Conservation (phyloP, 495 filamentous ascomycete species). For the Annulohypoxylon maeteangense region DNA sequence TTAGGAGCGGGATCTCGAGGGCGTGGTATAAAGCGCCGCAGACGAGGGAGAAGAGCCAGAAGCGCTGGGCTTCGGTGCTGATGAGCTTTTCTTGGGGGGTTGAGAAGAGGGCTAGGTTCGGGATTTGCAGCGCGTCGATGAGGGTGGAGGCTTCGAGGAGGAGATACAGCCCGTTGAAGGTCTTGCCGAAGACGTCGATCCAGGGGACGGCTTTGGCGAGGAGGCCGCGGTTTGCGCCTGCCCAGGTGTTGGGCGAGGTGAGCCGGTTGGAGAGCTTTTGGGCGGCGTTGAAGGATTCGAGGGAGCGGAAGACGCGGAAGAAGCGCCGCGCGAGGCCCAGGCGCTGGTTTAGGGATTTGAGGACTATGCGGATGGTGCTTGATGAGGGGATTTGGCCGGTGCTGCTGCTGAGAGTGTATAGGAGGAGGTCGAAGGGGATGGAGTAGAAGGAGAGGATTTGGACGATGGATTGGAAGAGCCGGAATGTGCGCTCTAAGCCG, state of each 20-base stretch:
- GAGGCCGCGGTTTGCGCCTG: background rate
- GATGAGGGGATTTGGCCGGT: constrained; percentile 9
- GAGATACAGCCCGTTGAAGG: constrained; percentile 61
- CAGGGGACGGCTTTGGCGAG: constrained; percentile 23
- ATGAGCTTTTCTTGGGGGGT: constrained; percentile 37
- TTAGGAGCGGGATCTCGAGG: constrained; percentile 41
- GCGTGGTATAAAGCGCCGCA: constrained; percentile 43
- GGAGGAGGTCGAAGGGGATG: constrained; percentile 41
- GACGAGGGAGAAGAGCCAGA: constrained; percentile 70
- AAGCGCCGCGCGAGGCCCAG: constrained; percentile 61
- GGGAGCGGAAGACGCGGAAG: constrained; percentile 71
- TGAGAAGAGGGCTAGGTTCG: constrained; percentile 55
- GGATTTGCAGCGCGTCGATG: constrained; percentile 58
- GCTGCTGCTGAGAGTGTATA: constrained; percentile 32
- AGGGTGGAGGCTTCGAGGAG: constrained; percentile 58
- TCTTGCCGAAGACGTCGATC: constrained; percentile 52
- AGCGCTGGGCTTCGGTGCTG: constrained; percentile 67
- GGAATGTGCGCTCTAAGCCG: constrained; percentile 72
- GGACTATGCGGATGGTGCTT: constrained; percentile 17
- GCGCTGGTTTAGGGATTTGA: constrained; percentile 45
- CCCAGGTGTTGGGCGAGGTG: background rate
- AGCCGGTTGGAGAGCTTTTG: constrained; percentile 43
- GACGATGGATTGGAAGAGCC: constrained; percentile 65
- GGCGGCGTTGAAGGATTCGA: constrained; percentile 67
- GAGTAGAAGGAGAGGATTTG: constrained; percentile 60